A percentile compares a stretch with the other conserved stretches of the same genome.
Conservation (phyloP, 768 basidiomycete species). For the Dioszegia hungarica region DNA sequence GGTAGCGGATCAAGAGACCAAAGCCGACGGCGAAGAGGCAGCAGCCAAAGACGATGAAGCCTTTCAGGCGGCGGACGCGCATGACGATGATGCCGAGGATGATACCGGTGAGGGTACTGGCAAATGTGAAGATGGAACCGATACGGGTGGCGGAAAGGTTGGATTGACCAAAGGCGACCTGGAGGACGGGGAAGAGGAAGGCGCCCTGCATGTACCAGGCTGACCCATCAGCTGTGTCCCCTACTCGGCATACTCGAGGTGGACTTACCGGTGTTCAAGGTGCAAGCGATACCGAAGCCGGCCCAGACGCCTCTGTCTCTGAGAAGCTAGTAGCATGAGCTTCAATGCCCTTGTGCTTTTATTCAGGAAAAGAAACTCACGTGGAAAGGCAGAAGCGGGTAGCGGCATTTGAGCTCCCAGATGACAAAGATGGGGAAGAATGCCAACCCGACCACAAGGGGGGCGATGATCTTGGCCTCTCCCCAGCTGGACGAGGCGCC, state of each 20-base stretch:
- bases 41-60: conserved; percentile 40
- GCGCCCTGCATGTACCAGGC: conserved; percentile 43
- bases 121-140: conserved; percentile 41
- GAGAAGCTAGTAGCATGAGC: conserved; percentile 16
- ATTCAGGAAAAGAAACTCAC: not conserved
- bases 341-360: not conserved
- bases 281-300: conserved; percentile 38
- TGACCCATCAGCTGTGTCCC: not conserved
- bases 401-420: conserved; percentile 32
- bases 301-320: conserved; percentile 40
- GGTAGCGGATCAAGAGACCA: conserved; percentile 41
- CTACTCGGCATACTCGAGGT: not conserved
- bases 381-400: conserved; percentile 36
- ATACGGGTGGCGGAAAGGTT: conserved; percentile 33
- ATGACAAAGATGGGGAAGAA: conserved; percentile 35
- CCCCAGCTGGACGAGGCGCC: conserved; percentile 32
- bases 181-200: conserved; percentile 42
- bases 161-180: conserved; percentile 37
- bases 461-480: conserved; percentile 35
- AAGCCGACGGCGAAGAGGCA: conserved; percentile 39
- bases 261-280: conserved; percentile 32
- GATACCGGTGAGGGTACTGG: conserved; percentile 37
- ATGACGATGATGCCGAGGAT: conserved; percentile 40
- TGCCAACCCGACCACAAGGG: conserved; percentile 44
- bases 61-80: conserved; percentile 36